phyloP scores from a whole-genome alignment of 2,329 filamentous ascomycete genomes.

The Pseudonectria buxi region DNA sequence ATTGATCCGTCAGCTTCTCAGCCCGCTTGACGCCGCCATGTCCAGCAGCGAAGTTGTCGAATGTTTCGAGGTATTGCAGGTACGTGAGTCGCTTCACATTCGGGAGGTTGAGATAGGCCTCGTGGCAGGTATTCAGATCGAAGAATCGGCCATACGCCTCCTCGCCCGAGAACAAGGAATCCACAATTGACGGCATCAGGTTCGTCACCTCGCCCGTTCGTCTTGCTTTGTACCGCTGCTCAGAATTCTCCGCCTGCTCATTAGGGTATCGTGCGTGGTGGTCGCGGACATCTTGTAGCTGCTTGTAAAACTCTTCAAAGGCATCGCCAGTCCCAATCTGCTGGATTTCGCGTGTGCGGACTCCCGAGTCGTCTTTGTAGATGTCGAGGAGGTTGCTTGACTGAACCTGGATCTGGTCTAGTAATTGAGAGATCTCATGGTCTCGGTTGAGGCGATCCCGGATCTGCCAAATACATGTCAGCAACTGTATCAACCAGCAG shows the following conservation, averaged over 20 bases:
- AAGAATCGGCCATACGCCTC: conserved; percentile 91
- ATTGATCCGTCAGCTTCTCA: conserved; percentile 87
- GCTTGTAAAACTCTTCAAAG: conserved; percentile 86
- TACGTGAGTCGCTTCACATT: conserved; percentile 81
- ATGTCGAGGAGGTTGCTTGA: conserved; percentile 73
- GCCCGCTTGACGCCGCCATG: conserved; percentile 66
- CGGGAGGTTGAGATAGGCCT: conserved; percentile 83
- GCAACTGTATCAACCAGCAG: conserved; percentile 9
- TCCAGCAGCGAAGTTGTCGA: conserved; percentile 77
- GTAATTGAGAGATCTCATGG: conserved; percentile 82
- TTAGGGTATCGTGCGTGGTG: conserved; percentile 91
- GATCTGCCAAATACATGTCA: conserved; percentile 48
- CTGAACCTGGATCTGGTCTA: conserved; percentile 81
- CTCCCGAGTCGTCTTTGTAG: conserved; percentile 71
- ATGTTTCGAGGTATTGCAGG: conserved; percentile 84
- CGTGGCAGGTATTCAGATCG: conserved; percentile 77
- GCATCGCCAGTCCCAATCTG: conserved; percentile 77
- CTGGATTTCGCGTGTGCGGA: conserved; percentile 73
- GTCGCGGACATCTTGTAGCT: conserved; percentile 71
- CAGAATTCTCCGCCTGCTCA: conserved; percentile 90
- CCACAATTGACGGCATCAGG: conserved; percentile 61
- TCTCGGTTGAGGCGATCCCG: conserved; percentile 85
- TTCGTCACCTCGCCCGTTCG: conserved; percentile 59
- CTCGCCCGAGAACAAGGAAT: conserved; percentile 91
- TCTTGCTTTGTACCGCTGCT: conserved; percentile 76